Conservation (phyloP, 768 basidiomycete species). For the Tulasnella calospora region DNA sequence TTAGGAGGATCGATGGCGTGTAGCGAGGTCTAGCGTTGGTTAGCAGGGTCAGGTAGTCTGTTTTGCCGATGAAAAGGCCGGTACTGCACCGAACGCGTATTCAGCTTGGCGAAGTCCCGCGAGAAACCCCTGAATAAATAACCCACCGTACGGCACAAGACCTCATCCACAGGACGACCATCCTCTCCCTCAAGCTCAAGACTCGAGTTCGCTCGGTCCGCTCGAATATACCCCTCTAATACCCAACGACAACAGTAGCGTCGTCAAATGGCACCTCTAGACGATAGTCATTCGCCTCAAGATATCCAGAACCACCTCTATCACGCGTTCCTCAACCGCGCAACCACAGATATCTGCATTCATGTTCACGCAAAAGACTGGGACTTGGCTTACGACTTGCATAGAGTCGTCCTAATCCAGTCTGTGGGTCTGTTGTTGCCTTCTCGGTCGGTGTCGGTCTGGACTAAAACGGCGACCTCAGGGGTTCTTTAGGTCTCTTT, state of each 20-base stretch:
- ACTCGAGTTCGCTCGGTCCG: conserved; percentile 1
- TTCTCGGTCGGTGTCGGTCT: not conserved
- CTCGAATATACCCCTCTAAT: not conserved
- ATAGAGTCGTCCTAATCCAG: conserved; percentile 84
- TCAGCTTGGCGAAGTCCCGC: not conserved
- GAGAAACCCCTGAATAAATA: conserved; percentile 7
- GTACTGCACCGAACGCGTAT: not conserved
- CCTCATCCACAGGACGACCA: not conserved
- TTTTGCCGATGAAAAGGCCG: conserved; percentile 5
- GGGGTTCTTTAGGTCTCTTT: conserved; percentile 87
- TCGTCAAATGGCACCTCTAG: not conserved
- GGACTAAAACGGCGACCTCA: conserved; percentile 33
- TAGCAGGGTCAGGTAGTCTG: not conserved
- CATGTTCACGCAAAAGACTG: conserved; percentile 52
- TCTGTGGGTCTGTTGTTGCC: conserved; percentile 49
- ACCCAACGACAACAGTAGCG: conserved; percentile 1
- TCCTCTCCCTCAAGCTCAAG: not conserved
- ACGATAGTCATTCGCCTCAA: conserved; percentile 5
- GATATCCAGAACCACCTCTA: conserved; percentile 69
- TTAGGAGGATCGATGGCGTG: not conserved
- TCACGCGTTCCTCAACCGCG: conserved; percentile 60
- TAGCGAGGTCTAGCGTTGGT: not conserved
- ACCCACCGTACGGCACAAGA: not conserved
- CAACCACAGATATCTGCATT: conserved; percentile 74
- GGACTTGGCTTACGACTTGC: conserved; percentile 71